Conservation (phyloP, 179 eudicot genomes). For the Silene noctiflora region DNA sequence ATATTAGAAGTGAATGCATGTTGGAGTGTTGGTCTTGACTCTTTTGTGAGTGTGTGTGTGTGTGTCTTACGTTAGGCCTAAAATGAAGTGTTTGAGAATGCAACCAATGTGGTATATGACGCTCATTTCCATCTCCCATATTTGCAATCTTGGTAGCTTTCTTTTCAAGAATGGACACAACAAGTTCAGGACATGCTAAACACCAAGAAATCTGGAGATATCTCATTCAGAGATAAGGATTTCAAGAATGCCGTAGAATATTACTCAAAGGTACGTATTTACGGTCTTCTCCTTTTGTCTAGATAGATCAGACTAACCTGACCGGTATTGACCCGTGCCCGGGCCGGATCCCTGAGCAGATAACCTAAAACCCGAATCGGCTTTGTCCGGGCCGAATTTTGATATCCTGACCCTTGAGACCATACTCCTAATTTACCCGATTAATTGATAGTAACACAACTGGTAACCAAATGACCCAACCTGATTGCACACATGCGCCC, state of each 20-base stretch:
- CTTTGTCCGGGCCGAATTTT: no score
- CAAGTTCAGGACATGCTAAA: slow-evolving; percentile 98
- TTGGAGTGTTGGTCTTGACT: not conserved
- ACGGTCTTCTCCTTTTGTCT: not conserved
- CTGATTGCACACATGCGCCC: no score
- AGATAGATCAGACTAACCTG: no score
- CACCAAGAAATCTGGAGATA: slow-evolving; percentile 90
- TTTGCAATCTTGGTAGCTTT: slow-evolving; percentile 48
- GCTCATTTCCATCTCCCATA: not conserved
- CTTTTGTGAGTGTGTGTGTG: not conserved
- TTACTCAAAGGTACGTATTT: slow-evolving; percentile 69
- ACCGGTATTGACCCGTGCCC: no score
- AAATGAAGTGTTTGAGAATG: not conserved
- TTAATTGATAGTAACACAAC: no score
- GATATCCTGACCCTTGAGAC: no score
- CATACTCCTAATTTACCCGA: no score
- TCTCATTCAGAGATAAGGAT: slow-evolving; percentile 91
- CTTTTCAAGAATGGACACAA: slow-evolving; percentile 99
- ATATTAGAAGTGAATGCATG: not conserved
- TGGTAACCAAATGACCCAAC: no score
- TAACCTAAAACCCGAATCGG: no score
- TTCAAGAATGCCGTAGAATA: slow-evolving; percentile 74
- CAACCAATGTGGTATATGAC: not conserved
- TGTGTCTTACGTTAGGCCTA: not conserved
- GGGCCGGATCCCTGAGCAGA: no score